Evolutionary conservation across 345 rosid species (phyloP).

Genomic region (Erodium maritimum): DNA sequence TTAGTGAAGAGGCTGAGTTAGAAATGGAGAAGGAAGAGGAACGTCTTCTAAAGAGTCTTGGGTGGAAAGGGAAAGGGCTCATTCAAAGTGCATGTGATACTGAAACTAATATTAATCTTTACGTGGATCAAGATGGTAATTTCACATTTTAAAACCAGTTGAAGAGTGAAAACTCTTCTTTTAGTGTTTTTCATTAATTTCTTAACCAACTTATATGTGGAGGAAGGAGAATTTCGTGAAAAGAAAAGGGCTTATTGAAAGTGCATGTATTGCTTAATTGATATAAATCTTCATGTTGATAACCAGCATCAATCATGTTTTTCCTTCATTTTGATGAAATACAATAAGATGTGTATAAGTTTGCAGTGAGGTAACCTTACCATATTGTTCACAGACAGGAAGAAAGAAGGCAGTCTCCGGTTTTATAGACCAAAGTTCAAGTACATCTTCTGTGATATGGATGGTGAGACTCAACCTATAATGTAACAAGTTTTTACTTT

Average conservation of each 20-base stretch:
- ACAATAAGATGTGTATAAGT: slow-evolving; percentile 5
- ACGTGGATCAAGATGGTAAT: slow-evolving; percentile 45
- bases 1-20: slow-evolving; percentile 81
- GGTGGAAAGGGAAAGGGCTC: slow-evolving; percentile 93
- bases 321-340: slow-evolving; percentile 10
- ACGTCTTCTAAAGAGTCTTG: slow-evolving; percentile 59
- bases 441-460: slow-evolving; percentile 96
- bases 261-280: too few species aligned
- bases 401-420: slow-evolving; percentile 67
- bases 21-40: slow-evolving; percentile 94
- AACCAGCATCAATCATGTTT: too few species aligned
- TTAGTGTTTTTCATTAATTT: too few species aligned
- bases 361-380: slow-evolving; percentile 24
- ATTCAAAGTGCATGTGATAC: slow-evolving; percentile 71
- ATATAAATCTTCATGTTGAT: too few species aligned
- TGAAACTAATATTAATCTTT: slow-evolving; percentile 22
- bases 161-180: not conserved
- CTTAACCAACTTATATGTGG: too few species aligned
- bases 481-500: slow-evolving; percentile 5
- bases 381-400: slow-evolving; percentile 69
- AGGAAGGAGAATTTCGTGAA: too few species aligned
- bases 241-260: too few species aligned
- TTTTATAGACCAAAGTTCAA: slow-evolving; percentile 86
- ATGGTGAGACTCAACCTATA: slow-evolving; percentile 48
- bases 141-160: slow-evolving; percentile 3